Conservation (phyloP, 768 basidiomycete genomes). For the Leccinum imitatum region DNA sequence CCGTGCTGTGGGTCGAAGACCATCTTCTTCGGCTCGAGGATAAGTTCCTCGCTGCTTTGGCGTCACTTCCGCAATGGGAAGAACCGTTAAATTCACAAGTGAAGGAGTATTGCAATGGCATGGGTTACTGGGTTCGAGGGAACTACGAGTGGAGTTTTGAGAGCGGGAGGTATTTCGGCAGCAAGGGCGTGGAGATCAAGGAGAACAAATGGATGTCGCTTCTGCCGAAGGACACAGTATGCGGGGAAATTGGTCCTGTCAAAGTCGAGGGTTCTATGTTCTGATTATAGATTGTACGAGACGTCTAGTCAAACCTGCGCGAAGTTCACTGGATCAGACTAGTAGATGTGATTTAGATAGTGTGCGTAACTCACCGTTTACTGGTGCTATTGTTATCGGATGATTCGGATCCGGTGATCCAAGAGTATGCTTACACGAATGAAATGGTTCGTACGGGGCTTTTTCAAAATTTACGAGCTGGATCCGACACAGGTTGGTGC, state of each 20-base stretch:
- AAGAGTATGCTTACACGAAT: too few species aligned
- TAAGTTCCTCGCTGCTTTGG: background rate
- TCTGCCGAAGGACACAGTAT: background rate
- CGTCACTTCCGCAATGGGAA: background rate
- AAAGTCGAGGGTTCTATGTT: background rate
- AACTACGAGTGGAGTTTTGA: background rate
- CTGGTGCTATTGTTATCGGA: too few species aligned
- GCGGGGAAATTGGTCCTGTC: background rate
- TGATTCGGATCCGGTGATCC: too few species aligned
- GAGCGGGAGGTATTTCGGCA: background rate
- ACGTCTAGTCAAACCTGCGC: background rate
- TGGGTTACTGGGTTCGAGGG: background rate
- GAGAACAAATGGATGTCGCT: background rate
- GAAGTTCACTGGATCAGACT: background rate
- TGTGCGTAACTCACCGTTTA: too few species aligned
- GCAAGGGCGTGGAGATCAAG: background rate
- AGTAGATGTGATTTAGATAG: too few species aligned
- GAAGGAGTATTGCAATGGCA: background rate
- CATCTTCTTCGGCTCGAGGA: background rate
- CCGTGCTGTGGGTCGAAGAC: background rate
- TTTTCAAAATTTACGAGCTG: too few species aligned
- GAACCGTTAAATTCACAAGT: background rate
- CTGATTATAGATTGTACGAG: background rate
- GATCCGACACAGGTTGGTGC: too few species aligned
- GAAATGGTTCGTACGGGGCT: too few species aligned